These are phyloP conservation scores for Rhodotorula sp. DNA, from an alignment of 1,284 basidiomycete genomes.

Conservation along the genomic window DNA sequence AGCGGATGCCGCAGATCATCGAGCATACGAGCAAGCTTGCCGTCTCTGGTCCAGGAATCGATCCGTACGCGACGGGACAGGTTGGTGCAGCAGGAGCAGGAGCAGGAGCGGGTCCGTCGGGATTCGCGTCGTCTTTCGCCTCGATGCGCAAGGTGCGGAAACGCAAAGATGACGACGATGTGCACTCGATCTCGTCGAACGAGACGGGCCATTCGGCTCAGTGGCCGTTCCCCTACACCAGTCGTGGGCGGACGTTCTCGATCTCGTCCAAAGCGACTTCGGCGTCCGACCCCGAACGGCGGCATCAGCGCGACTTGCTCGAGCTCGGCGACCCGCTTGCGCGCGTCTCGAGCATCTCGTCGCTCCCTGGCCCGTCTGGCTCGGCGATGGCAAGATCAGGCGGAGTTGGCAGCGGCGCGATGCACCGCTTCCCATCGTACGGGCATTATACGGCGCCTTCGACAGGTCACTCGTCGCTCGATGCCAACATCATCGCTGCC, in stretches of 20 bases:
- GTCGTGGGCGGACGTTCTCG: slow-evolving; percentile 28
- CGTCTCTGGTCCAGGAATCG: slow-evolving; percentile 5
- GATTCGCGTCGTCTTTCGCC: slow-evolving; percentile 7
- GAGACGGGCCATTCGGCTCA: slow-evolving; percentile 40
- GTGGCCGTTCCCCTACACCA: slow-evolving; percentile 11
- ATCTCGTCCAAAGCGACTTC: slow-evolving; percentile 38
- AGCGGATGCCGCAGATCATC: slow-evolving; percentile 43
- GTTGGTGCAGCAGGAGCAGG: background rate
- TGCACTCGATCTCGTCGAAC: slow-evolving; percentile 42
- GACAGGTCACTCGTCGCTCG: slow-evolving; percentile 37
- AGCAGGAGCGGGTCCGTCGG: background rate
- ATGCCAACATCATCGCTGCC: slow-evolving; percentile 19
- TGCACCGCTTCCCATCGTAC: slow-evolving; percentile 11
- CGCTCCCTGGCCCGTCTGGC: slow-evolving; percentile 1
- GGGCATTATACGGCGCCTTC: slow-evolving; percentile 20
- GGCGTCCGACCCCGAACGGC: slow-evolving; percentile 34
- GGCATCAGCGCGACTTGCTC: slow-evolving; percentile 15
- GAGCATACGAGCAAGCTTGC: slow-evolving; percentile 39
- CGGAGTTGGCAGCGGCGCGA: background rate
- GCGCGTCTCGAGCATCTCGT: slow-evolving; percentile 21
- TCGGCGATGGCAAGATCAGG: background rate
- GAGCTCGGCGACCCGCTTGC: slow-evolving; percentile 7
- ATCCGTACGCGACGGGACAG: background rate
- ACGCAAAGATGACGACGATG: slow-evolving; percentile 43
- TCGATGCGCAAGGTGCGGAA: slow-evolving; percentile 38